Evolutionary conservation across 805 yeast genomes (phyloP).

Genomic region (Myxozyma lipomycoides): DNA sequence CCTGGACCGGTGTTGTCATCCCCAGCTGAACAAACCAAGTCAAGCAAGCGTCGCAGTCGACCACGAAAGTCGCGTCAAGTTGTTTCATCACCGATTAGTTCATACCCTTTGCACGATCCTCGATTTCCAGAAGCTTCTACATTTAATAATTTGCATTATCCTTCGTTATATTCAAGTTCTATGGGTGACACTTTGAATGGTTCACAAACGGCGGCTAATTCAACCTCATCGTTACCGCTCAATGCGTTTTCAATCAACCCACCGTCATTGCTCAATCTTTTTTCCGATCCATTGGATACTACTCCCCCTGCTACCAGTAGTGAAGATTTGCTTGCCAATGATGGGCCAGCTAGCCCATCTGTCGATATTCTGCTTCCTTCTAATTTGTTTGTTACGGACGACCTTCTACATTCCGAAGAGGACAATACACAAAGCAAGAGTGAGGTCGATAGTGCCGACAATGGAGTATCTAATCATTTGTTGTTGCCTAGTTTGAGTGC

Average conservation of each 20-base stretch:
- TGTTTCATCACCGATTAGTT: constrained; percentile 24
- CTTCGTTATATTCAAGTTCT: constrained; percentile 1
- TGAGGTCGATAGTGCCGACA: neutral
- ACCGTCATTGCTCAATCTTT: constrained; percentile 3
- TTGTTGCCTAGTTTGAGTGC: neutral
- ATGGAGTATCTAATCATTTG: neutral
- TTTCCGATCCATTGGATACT: constrained; percentile 8
- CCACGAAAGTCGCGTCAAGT: constrained; percentile 17
- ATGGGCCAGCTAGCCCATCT: constrained; percentile 37
- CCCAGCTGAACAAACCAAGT: constrained; percentile 22
- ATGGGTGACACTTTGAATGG: neutral
- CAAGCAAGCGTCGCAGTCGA: constrained; percentile 18
- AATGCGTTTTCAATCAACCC: constrained; percentile 10
- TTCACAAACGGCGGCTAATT: constrained; percentile 3
- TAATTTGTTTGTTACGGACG: constrained; percentile 33
- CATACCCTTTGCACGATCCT: constrained; percentile 29
- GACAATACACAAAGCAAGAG: neutral
- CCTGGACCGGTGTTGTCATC: constrained; percentile 26
- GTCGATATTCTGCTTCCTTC: constrained; percentile 41
- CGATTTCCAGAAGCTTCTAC: constrained; percentile 29
- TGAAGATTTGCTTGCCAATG: constrained; percentile 26
- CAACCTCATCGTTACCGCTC: constrained; percentile 9
- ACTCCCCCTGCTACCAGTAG: constrained; percentile 1
- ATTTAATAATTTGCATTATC: constrained; percentile 22
- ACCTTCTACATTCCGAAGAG: neutral